Evolutionary conservation across 2,329 filamentous ascomycete genomes (phyloP).

Genomic region (Pezicula radicicola): DNA sequence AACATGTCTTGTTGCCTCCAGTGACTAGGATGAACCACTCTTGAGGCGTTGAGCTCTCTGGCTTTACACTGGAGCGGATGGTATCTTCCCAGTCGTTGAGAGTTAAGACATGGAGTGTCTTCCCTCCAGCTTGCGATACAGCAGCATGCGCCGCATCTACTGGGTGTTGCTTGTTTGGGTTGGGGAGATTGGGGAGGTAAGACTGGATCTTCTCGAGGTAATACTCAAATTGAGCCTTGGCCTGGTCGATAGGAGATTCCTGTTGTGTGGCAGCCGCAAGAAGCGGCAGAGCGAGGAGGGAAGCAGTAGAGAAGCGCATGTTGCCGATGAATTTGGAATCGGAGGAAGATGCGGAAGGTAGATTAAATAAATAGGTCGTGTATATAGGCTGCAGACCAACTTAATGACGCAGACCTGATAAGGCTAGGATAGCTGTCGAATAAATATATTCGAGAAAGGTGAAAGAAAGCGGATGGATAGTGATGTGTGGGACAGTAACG

Average conservation of each 20-base stretch:
- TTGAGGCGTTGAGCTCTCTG: slow-evolving; percentile 59
- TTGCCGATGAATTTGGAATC: slow-evolving; percentile 4
- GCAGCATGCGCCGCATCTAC: slow-evolving; percentile 40
- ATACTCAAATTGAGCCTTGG: slow-evolving; percentile 61
- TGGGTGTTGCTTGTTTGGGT: slow-evolving; percentile 35
- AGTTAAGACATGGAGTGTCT: slow-evolving; percentile 55
- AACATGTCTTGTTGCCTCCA: slow-evolving; percentile 74
- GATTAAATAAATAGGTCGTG: slow-evolving; percentile 1
- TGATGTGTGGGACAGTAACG: no score
- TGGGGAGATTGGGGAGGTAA: slow-evolving; percentile 49
- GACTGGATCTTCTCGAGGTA: slow-evolving; percentile 59
- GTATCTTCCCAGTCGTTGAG: slow-evolving; percentile 70
- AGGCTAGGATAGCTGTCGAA: neutral
- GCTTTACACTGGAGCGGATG: slow-evolving; percentile 58
- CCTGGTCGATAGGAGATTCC: slow-evolving; percentile 49
- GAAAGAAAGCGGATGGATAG: neutral
- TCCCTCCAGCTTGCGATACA: slow-evolving; percentile 46
- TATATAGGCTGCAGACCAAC: slow-evolving; percentile 8
- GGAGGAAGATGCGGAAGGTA: slow-evolving; percentile 7
- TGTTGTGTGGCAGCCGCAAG: slow-evolving; percentile 51
- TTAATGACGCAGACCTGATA: slow-evolving; percentile 8
- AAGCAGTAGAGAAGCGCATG: slow-evolving; percentile 56
- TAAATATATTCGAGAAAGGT: neutral
- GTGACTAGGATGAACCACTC: slow-evolving; percentile 76
- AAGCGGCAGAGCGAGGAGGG: slow-evolving; percentile 53